Percentiles rank a stretch among this genome's conserved stretches.
phyloP scores from a whole-genome alignment of 2,329 filamentous ascomycete species.

The Colletotrichum liriopes region DNA sequence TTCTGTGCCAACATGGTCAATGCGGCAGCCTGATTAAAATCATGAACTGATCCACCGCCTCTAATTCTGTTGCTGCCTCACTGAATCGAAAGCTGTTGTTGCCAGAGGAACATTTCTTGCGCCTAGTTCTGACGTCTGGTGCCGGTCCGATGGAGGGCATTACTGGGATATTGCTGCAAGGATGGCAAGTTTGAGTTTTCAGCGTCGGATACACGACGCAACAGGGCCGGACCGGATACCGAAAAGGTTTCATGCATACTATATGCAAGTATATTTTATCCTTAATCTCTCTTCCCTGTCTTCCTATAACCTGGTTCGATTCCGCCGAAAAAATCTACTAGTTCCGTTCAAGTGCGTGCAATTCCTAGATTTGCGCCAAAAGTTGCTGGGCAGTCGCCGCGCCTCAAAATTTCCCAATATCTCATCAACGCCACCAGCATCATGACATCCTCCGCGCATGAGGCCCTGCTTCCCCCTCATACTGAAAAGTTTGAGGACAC shows the following conservation, averaged over 20 bases:
- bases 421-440: background rate
- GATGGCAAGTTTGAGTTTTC: background rate
- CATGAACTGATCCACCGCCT: too few species aligned
- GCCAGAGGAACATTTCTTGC: background rate
- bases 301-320: too few species aligned
- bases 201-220: background rate
- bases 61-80: too few species aligned
- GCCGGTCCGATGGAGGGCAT: background rate
- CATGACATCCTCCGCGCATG: background rate
- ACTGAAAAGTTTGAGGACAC: background rate
- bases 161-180: background rate
- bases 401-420: background rate
- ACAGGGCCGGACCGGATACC: background rate
- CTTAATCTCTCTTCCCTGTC: too few species aligned
- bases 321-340: too few species aligned
- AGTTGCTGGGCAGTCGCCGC: too few species aligned
- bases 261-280: too few species aligned
- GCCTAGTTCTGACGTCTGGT: background rate
- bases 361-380: too few species aligned
- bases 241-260: background rate
- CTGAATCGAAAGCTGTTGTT: background rate
- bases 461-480: background rate
- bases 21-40: too few species aligned
- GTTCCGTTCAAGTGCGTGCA: too few species aligned
- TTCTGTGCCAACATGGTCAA: too few species aligned